A percentile compares a stretch with the other conserved stretches of the same genome.
Conservation (phyloP, 768 basidiomycete genomes). For the Leucosporidium creatinivorum region DNA sequence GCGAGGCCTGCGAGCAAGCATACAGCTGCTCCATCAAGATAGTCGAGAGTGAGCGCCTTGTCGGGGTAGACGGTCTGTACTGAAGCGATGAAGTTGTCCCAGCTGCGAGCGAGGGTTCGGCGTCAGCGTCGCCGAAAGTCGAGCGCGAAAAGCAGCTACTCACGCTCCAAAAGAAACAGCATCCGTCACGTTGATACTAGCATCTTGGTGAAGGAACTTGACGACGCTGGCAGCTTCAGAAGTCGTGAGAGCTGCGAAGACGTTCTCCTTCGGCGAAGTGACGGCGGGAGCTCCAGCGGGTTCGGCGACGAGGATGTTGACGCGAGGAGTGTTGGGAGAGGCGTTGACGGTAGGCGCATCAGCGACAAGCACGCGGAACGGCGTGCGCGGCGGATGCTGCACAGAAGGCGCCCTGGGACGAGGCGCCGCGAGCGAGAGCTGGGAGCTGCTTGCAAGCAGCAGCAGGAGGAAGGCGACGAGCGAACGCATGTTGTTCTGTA, state of each 20-base stretch:
- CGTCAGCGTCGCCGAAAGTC: neutral
- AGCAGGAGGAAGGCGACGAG: too few species aligned
- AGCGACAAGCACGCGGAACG: too few species aligned
- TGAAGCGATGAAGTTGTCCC: conserved; percentile 26
- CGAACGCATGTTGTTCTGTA: too few species aligned
- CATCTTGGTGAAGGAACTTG: conserved; percentile 28
- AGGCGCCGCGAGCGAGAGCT: too few species aligned
- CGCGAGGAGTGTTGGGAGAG: too few species aligned
- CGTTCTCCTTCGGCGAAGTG: conserved; percentile 6
- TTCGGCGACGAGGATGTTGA: too few species aligned
- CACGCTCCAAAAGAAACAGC: conserved; percentile 15
- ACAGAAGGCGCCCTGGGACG: too few species aligned
- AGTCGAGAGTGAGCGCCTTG: conserved; percentile 30
- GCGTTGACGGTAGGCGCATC: too few species aligned
- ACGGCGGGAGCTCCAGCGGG: neutral
- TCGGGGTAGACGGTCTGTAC: conserved; percentile 30
- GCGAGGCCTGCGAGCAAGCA: neutral
- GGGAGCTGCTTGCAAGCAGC: too few species aligned
- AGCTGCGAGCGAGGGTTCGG: neutral
- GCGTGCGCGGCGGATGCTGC: too few species aligned
- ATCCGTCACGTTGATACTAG: conserved; percentile 32
- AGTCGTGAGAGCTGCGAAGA: conserved; percentile 17
- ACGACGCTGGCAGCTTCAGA: conserved; percentile 31
- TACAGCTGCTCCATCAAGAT: conserved; percentile 13
- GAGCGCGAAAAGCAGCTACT: conserved; percentile 2